These are phyloP conservation scores for Didymosphaeria variabile DNA, from an alignment of 2,329 filamentous ascomycete species.

Conservation along the genomic window DNA sequence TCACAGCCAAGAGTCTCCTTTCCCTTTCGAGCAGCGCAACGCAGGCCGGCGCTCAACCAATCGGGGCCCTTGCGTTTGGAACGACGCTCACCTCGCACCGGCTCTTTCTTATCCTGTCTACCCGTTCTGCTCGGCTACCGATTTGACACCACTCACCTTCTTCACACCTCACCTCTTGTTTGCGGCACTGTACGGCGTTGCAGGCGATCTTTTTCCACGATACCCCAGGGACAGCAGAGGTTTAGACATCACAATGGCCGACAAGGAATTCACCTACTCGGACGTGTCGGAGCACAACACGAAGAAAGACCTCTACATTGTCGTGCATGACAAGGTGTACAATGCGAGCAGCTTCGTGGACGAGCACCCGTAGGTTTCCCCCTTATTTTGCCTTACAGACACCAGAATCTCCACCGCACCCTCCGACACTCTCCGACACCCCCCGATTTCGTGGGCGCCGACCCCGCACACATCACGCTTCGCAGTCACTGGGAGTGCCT, in stretches of 20 bases:
- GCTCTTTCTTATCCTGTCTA: neutral
- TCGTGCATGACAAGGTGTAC: conserved; percentile 98
- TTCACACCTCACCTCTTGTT: neutral
- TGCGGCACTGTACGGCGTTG: neutral
- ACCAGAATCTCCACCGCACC: neutral
- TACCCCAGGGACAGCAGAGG: neutral
- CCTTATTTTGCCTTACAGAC: neutral
- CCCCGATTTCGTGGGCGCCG: neutral
- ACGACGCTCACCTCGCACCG: neutral
- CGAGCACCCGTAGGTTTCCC: conserved; percentile 82
- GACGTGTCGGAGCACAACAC: conserved; percentile 52
- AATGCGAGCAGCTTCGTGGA: conserved; percentile 88
- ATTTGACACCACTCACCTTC: neutral
- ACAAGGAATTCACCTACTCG: conserved; percentile 53
- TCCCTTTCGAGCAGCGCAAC: conserved; percentile 1
- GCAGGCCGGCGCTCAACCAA: conserved; percentile 2
- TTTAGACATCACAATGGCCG: conserved; percentile 40
- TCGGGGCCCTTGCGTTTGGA: conserved; percentile 1
- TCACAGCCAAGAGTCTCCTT: conserved; percentile 1
- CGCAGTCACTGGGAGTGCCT: neutral
- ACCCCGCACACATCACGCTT: neutral
- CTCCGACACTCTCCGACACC: neutral
- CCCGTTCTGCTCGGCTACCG: conserved; percentile 4
- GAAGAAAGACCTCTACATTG: conserved; percentile 92
- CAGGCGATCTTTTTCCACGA: neutral